Percentiles rank a stretch among this genome's conserved stretches.
phyloP scores from a whole-genome alignment of 768 basidiomycete species.

The Guyanaporus albipodus region DNA sequence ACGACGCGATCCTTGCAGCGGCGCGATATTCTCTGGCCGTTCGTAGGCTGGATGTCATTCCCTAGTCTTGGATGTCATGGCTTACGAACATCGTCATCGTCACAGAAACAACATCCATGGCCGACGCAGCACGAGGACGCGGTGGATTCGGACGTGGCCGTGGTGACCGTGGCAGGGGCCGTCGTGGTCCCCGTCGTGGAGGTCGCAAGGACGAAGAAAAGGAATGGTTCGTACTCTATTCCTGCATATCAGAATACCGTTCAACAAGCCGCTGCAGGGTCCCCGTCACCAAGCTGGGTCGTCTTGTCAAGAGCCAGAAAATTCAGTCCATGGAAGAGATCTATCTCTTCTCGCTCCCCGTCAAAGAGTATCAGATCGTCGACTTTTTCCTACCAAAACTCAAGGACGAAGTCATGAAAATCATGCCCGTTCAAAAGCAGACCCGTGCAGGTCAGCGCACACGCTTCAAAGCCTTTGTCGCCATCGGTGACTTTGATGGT shows the following conservation, averaged over 20 bases:
- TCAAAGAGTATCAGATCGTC: constrained; percentile 99
- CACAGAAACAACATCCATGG: constrained; percentile 51
- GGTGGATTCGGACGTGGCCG: constrained; percentile 89
- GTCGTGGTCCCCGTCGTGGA: constrained; percentile 85
- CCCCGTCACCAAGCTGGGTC: constrained; percentile 98
- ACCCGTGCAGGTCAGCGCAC: constrained; percentile 99
- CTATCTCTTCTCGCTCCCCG: constrained; percentile 99
- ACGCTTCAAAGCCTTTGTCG: constrained; percentile 99
- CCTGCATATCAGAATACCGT: not conserved
- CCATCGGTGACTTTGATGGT: constrained; percentile 97
- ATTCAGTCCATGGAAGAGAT: constrained; percentile 99
- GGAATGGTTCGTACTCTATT: constrained; percentile 75
- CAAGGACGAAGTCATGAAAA: constrained; percentile 99
- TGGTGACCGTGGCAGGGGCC: constrained; percentile 60
- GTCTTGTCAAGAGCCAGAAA: constrained; percentile 98
- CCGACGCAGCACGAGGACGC: constrained; percentile 89
- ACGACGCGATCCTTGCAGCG: not conserved
- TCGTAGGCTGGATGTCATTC: constrained; percentile 48
- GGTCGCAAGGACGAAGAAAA: constrained; percentile 99
- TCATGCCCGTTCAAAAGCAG: constrained; percentile 99
- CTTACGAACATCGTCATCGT: constrained; percentile 23
- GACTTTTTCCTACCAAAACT: constrained; percentile 99
- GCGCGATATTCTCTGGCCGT: not conserved
- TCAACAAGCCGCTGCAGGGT: constrained; percentile 51
- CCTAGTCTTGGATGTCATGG: constrained; percentile 39